These are phyloP conservation scores for Ustilago vetiveriae DNA, from an alignment of 1,284 basidiomycete species.

Conservation along the genomic window DNA sequence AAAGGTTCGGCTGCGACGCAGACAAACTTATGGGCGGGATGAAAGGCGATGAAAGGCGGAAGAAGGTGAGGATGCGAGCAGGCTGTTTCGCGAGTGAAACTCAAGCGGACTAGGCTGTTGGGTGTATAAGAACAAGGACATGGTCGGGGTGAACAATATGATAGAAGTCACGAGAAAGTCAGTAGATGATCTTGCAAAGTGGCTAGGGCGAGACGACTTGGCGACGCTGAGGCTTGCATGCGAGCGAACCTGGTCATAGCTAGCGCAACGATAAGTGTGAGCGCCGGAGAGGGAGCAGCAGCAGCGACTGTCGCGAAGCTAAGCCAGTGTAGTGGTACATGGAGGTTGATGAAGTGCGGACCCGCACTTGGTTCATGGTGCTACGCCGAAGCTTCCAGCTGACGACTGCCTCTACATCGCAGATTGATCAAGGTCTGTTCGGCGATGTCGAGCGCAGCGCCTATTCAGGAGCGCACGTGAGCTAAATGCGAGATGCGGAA, in stretches of 20 bases:
- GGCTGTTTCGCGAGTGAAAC: conserved; percentile 64
- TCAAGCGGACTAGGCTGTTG: conserved; percentile 63
- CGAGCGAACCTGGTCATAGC: background rate
- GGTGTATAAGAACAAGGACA: conserved; percentile 1
- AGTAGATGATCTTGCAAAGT: conserved; percentile 3
- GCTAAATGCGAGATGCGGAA: too few relatives aligned
- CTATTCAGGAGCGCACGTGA: too few relatives aligned
- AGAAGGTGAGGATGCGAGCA: conserved; percentile 33
- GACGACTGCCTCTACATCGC: too few relatives aligned
- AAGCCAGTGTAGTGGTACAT: too few relatives aligned
- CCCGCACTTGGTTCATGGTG: background rate
- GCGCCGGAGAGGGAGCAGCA: too few relatives aligned
- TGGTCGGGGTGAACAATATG: background rate
- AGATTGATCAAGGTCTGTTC: too few relatives aligned
- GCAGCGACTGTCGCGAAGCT: too few relatives aligned
- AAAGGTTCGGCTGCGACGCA: background rate
- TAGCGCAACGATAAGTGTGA: background rate
- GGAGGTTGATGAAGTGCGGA: too few relatives aligned
- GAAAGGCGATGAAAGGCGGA: conserved; percentile 16
- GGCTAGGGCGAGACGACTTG: background rate
- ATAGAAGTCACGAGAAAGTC: conserved; percentile 4
- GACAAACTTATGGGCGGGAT: conserved; percentile 9
- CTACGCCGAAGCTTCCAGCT: too few relatives aligned
- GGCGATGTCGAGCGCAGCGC: too few relatives aligned
- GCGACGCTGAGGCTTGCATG: too few relatives aligned